A percentile compares a stretch with the other conserved stretches of the same genome.
Evolutionary conservation across 768 basidiomycete genomes (phyloP).

Genomic region (Tricholoma bakamatsutake): DNA sequence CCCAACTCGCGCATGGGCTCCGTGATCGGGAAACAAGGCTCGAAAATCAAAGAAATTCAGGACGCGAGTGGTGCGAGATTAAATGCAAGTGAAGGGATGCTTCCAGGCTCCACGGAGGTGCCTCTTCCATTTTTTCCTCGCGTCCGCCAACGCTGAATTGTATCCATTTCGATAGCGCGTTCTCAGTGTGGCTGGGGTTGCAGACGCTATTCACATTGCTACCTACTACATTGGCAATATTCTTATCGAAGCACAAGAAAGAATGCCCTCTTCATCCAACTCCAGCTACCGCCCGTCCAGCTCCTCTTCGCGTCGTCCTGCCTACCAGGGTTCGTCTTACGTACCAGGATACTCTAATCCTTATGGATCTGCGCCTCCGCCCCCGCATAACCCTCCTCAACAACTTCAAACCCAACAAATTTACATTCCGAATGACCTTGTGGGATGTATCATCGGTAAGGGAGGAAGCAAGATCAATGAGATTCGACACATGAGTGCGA

Average conservation of each 20-base stretch:
- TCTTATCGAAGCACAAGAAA: constrained; percentile 87
- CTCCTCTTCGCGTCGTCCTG: constrained; percentile 38
- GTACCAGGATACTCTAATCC: constrained; percentile 60
- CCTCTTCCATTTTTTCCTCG: constrained; percentile 14
- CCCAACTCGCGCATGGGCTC: constrained; percentile 99
- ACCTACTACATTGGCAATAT: constrained; percentile 99
- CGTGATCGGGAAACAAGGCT: constrained; percentile 95
- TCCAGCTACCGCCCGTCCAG: constrained; percentile 67
- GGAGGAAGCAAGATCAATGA: constrained; percentile 99
- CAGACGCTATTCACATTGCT: constrained; percentile 98
- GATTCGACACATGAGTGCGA: constrained; percentile 91
- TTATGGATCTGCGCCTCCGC: constrained; percentile 31
- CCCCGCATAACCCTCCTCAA: constrained; percentile 55
- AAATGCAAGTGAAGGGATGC: constrained; percentile 97
- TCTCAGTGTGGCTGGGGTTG: constrained; percentile 95
- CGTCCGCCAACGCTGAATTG: constrained; percentile 5
- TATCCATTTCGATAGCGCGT: constrained; percentile 62
- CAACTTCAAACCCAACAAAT: constrained; percentile 96
- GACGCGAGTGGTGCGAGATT: constrained; percentile 95
- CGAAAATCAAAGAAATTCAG: constrained; percentile 99
- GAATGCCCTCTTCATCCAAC: constrained; percentile 63
- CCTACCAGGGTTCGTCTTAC: constrained; percentile 54
- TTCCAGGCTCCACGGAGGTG: constrained; percentile 99
- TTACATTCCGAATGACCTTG: constrained; percentile 95
- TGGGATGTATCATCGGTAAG: constrained; percentile 97